Evolutionary conservation across 2,329 filamentous ascomycete species (phyloP).

Genomic region (Sarocladiaceae sp.): DNA sequence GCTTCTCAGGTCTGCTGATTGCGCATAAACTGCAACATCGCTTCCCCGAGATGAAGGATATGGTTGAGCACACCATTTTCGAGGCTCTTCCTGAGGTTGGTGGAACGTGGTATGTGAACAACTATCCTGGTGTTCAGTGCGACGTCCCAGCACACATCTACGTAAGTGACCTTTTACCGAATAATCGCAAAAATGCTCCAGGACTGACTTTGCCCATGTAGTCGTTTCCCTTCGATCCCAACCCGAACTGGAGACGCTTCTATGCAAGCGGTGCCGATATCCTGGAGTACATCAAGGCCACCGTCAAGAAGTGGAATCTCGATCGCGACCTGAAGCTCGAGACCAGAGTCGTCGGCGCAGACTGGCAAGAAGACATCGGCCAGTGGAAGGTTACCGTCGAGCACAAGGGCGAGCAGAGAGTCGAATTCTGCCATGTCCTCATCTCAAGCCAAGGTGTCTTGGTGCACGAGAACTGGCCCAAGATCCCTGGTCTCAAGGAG

Average conservation of each 20-base stretch:
- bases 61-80: slow-evolving; percentile 19
- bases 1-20: slow-evolving; percentile 28
- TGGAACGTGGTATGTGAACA: slow-evolving; percentile 22
- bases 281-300: slow-evolving; percentile 44
- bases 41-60: slow-evolving; percentile 14
- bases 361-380: slow-evolving; percentile 17
- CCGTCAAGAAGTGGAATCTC: slow-evolving; percentile 39
- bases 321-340: slow-evolving; percentile 29
- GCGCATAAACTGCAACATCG: slow-evolving; percentile 29
- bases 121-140: slow-evolving; percentile 22
- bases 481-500: slow-evolving; percentile 38
- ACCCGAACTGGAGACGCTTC: slow-evolving; percentile 53
- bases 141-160: slow-evolving; percentile 24
- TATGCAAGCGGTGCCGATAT: slow-evolving; percentile 57
- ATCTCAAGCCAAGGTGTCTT: slow-evolving; percentile 13
- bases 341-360: slow-evolving; percentile 24
- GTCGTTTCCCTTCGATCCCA: slow-evolving; percentile 48
- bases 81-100: slow-evolving; percentile 19
- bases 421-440: slow-evolving; percentile 12
- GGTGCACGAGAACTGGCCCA: slow-evolving; percentile 34
- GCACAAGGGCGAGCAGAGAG: background rate
- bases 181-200: background rate
- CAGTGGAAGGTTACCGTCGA: slow-evolving; percentile 36
- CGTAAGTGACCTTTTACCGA: slow-evolving; percentile 15
- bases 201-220: slow-evolving; percentile 9